Base-by-base conservation (phyloP, 805 yeast genomes). In the Candida gorgasii region DNA sequence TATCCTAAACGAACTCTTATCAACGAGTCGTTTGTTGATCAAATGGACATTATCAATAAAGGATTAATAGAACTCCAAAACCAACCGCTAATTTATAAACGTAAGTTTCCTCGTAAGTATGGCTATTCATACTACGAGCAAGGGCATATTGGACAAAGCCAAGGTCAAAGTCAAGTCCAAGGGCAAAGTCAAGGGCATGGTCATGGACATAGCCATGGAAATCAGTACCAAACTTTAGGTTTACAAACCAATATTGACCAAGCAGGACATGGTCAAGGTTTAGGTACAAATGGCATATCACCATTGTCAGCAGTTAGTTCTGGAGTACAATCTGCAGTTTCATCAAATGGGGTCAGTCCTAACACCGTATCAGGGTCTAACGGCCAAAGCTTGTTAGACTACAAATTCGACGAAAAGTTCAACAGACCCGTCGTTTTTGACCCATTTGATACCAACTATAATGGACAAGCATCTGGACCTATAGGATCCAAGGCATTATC, bases 21-120 rank as follows among this genome's bases (percentile, higher is more conserved):
- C 15, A 40, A 51, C 29, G 69, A 62, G 51, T 58, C 71, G 40
- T 68, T 68, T 53, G 59, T 55, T 16, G 48, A 51, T 46, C 73
- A 68, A 47, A 31, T 58, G 36, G 72, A 65, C 32, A 33, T 55
- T 23, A 59, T 68, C 34, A 63, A 61, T 34, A 63, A 56, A 44
- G 55, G 60, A 22, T 46, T 57, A 47, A 52, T 63, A 39, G 73
- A 67, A 45, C 53, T 53, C 18, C 63, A 63, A 43, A 55, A 56
- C 49, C 69, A 63, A 48, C 71, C 72, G 5, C 31, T 45, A 12
- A 37, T 40, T 16, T 45, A 44, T 16, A 44, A 45, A 20, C 32
- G 47, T 37, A 42, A 42, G 34, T 42, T 36, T 36, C n/a, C 12
- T 26, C 30, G 39, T 36, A 36, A 27, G 16, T 23, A 32, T 14